Evolutionary conservation across 768 basidiomycete genomes (phyloP).

Genomic region (Daedaleopsis sinensis): DNA sequence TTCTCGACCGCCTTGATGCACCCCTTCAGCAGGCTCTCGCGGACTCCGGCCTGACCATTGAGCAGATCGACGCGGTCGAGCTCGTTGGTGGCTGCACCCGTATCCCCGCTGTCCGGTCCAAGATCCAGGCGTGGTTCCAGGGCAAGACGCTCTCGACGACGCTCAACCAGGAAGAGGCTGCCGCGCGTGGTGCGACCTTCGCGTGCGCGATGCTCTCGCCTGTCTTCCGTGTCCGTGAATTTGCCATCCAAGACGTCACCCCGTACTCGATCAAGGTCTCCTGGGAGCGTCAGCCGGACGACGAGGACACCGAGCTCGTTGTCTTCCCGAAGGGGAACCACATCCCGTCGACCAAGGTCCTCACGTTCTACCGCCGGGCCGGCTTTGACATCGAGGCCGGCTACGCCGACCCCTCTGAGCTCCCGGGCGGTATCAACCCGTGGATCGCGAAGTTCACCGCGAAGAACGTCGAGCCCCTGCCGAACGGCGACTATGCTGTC

Average conservation of each 20-base stretch:
- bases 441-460: slow-evolving; percentile 83
- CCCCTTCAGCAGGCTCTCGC: slow-evolving; percentile 80
- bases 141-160: slow-evolving; percentile 88
- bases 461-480: slow-evolving; percentile 73
- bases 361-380: slow-evolving; percentile 91
- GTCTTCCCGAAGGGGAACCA: slow-evolving; percentile 87
- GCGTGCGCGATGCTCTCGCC: slow-evolving; percentile 97
- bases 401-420: slow-evolving; percentile 70
- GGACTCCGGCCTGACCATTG: slow-evolving; percentile 78
- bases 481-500: slow-evolving; percentile 72
- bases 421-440: slow-evolving; percentile 84
- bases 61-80: slow-evolving; percentile 90
- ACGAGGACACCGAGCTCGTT: slow-evolving; percentile 90
- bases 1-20: slow-evolving; percentile 75
- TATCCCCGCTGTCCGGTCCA: slow-evolving; percentile 87
- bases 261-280: slow-evolving; percentile 89
- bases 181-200: slow-evolving; percentile 95
- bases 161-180: slow-evolving; percentile 97
- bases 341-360: slow-evolving; percentile 92
- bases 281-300: slow-evolving; percentile 76
- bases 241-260: slow-evolving; percentile 84
- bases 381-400: slow-evolving; percentile 86
- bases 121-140: slow-evolving; percentile 82
- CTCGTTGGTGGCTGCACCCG: slow-evolving; percentile 94
- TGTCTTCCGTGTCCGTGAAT: slow-evolving; percentile 97